Conservation (phyloP, 306 rosid species). For the Sicyos baderoa region DNA sequence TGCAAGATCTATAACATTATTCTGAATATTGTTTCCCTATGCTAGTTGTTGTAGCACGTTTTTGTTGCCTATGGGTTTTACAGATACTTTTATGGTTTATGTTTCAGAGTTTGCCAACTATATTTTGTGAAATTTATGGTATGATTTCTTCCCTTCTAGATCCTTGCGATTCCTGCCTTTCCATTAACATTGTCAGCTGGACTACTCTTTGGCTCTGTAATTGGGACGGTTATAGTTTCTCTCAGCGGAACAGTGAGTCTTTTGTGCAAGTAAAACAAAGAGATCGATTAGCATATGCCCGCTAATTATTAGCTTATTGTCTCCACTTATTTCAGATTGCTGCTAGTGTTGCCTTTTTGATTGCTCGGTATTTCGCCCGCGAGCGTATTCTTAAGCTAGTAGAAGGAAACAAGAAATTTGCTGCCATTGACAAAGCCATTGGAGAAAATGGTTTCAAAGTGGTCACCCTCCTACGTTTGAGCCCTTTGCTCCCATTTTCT, state of each 20-base stretch:
- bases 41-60: not conserved
- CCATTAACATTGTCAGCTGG: constrained; percentile 97
- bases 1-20: not conserved
- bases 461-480: constrained; percentile 91
- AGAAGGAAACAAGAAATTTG: constrained; percentile 88
- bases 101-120: not conserved
- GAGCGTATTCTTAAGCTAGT: constrained; percentile 90
- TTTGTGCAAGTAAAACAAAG: not conserved
- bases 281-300: not conserved
- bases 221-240: constrained; percentile 81
- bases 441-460: constrained; percentile 90
- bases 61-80: not conserved
- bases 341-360: constrained; percentile 85
- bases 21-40: not conserved
- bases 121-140: constrained; percentile 3
- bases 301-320: constrained; percentile 19
- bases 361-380: constrained; percentile 96
- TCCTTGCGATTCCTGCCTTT: constrained; percentile 93
- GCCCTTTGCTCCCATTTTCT: constrained; percentile 95
- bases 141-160: constrained; percentile 30
- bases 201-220: constrained; percentile 78
- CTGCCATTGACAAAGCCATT: constrained; percentile 92
- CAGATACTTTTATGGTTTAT: not conserved
- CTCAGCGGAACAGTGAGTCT: constrained; percentile 81
- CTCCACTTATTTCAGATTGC: constrained; percentile 58